These are phyloP conservation scores for Hypoxylon sp. DNA, from an alignment of 2,329 filamentous ascomycete species.

Conservation along the genomic window DNA sequence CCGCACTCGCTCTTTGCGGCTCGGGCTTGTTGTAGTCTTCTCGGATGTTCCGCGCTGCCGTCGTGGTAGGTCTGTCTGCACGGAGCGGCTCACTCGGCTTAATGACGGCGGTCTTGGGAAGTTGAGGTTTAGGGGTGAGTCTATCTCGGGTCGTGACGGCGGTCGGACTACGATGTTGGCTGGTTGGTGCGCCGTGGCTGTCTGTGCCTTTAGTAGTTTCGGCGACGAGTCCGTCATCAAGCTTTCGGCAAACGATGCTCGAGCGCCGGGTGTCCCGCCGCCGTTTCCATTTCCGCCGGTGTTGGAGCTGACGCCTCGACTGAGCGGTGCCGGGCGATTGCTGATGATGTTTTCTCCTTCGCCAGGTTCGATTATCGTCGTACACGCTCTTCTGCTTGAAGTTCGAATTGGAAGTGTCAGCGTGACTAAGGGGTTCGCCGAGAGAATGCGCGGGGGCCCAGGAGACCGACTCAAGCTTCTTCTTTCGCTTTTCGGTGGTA, in stretches of 20 bases:
- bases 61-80: conserved; percentile 23
- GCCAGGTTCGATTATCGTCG: neutral
- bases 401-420: conserved; percentile 34
- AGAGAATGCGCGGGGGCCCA: conserved; percentile 1
- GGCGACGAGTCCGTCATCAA: conserved; percentile 47
- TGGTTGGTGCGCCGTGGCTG: conserved; percentile 43
- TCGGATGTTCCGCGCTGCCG: too few relatives aligned
- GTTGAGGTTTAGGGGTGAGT: conserved; percentile 37
- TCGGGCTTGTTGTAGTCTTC: conserved; percentile 9
- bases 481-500: neutral
- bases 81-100: conserved; percentile 7
- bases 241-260: conserved; percentile 47
- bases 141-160: conserved; percentile 20
- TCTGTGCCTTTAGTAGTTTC: conserved; percentile 46
- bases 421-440: conserved; percentile 6
- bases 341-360: neutral
- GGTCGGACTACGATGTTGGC: conserved; percentile 43
- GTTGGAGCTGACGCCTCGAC: conserved; percentile 15
- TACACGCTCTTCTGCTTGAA: conserved; percentile 36
- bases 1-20: conserved; percentile 36
- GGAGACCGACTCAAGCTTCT: conserved; percentile 1
- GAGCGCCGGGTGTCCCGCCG: conserved; percentile 16
- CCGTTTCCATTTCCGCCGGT: conserved; percentile 7
- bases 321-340: conserved; percentile 8
- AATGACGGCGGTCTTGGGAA: conserved; percentile 32